phyloP scores from a whole-genome alignment of 208 protist species.

The Trypanosomatidae sp. region DNA sequence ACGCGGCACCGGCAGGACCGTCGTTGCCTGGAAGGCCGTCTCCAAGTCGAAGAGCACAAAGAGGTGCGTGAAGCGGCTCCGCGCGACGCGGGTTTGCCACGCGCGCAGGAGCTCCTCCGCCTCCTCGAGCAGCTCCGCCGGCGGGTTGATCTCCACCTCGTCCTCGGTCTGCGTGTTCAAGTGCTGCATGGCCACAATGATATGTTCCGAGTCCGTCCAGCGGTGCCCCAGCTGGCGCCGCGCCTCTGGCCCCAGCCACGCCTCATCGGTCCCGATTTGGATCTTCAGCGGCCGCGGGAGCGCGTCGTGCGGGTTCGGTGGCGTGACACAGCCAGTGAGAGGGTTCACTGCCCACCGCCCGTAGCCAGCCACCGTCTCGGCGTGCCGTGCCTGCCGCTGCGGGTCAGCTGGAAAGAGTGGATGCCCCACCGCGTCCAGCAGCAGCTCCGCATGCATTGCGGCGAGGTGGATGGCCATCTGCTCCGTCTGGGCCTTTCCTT shows the following conservation, averaged over 20 bases:
- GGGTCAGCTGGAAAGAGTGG: conserved; percentile 60
- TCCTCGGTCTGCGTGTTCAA: conserved; percentile 57
- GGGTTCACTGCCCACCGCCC: conserved; percentile 78
- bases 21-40: conserved; percentile 60
- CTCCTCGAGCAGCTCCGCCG: conserved; percentile 47
- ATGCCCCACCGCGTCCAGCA: conserved; percentile 63
- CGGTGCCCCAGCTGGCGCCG: conserved; percentile 4
- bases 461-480: conserved; percentile 67
- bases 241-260: conserved; percentile 45
- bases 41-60: conserved; percentile 77
- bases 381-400: conserved; percentile 59
- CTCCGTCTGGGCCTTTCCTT: conserved; percentile 60
- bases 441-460: conserved; percentile 82
- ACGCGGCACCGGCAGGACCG: conserved; percentile 62
- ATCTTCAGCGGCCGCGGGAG: conserved; percentile 79
- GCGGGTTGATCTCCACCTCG: conserved; percentile 68
- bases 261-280: conserved; percentile 63
- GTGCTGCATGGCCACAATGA: conserved; percentile 27
- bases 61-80: conserved; percentile 57
- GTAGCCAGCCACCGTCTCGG: conserved; percentile 46
- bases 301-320: conserved; percentile 41
- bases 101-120: conserved; percentile 40
- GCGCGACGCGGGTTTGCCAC: conserved; percentile 67
- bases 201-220: conserved; percentile 54
- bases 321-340: conserved; percentile 11